A percentile compares a stretch with the other conserved stretches of the same genome.
Conservation (phyloP, 805 yeast genomes). For the Candida germanica region DNA sequence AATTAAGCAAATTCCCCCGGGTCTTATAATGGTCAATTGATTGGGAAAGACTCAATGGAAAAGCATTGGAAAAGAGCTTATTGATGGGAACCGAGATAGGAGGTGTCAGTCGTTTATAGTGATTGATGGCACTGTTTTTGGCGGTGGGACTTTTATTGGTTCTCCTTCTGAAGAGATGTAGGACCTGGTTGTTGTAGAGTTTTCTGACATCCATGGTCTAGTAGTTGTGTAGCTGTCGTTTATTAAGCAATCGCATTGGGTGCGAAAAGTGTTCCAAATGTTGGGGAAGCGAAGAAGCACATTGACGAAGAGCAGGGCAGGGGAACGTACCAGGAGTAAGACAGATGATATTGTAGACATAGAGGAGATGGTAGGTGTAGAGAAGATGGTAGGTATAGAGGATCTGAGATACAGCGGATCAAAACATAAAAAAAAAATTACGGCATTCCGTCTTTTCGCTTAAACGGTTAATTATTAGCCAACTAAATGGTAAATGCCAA, state of each 20-base stretch:
- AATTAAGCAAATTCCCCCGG: conserved; percentile 35
- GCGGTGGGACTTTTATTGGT: conserved; percentile 1
- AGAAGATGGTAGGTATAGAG: no score
- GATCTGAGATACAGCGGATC: no score
- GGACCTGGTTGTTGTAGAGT: conserved; percentile 4
- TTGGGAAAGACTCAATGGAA: conserved; percentile 54
- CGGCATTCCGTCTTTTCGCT: no score
- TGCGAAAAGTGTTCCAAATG: no score
- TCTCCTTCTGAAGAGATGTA: conserved; percentile 1
- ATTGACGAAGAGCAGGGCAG: no score
- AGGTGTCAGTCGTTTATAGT: conserved; percentile 53
- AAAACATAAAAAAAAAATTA: no score
- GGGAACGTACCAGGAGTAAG: no score
- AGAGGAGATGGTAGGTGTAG: no score
- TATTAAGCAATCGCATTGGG: background rate
- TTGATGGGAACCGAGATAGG: conserved; percentile 66
- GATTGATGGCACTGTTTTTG: conserved; percentile 5
- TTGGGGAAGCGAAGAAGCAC: no score
- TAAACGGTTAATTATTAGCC: no score
- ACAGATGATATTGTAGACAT: no score
- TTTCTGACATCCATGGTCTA: conserved; percentile 8
- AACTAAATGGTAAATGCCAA: no score
- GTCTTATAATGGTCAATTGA: conserved; percentile 51
- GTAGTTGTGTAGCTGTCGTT: background rate
- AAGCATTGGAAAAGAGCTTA: conserved; percentile 50